Percentiles rank a stretch among this genome's conserved stretches.
Conservation (phyloP, 2,329 filamentous ascomycete genomes). For the Penicillium sp. region DNA sequence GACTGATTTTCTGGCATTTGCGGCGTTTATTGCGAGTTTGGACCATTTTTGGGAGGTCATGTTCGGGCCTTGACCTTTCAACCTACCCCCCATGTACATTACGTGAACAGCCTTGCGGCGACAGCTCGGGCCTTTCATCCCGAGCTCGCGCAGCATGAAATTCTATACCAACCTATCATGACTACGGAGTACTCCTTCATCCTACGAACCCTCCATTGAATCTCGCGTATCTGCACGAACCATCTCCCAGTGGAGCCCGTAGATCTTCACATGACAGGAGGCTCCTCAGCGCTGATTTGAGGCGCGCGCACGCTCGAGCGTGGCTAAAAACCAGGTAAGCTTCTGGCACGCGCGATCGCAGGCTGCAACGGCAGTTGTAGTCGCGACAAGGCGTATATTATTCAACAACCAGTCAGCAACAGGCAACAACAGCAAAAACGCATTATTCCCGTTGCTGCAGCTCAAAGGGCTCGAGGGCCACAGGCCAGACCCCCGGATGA, state of each 20-base stretch:
- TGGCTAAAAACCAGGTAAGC: constrained; percentile 11
- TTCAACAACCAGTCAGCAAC: background rate
- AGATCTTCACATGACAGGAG: constrained; percentile 12
- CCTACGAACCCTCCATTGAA: background rate
- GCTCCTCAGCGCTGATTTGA: background rate
- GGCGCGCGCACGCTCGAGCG: background rate
- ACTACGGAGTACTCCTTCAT: background rate
- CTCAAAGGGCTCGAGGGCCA: background rate
- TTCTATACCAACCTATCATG: constrained; percentile 7
- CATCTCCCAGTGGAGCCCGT: constrained; percentile 8
- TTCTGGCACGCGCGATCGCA: constrained; percentile 1
- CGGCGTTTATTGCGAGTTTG: constrained; percentile 30
- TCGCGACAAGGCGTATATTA: background rate
- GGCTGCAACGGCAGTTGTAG: background rate
- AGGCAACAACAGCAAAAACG: background rate
- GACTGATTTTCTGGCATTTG: constrained; percentile 32
- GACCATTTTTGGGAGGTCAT: constrained; percentile 21
- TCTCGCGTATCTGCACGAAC: constrained; percentile 1
- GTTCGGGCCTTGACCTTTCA: background rate
- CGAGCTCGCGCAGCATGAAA: constrained; percentile 6
- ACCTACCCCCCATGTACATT: constrained; percentile 16
- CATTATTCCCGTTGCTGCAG: background rate
- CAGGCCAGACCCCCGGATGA: background rate
- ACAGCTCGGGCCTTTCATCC: constrained; percentile 1
- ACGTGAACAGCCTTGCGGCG: constrained; percentile 9